Evolutionary conservation across 2,329 filamentous ascomycete genomes (phyloP).

Genomic region (Penicillium thymicola): DNA sequence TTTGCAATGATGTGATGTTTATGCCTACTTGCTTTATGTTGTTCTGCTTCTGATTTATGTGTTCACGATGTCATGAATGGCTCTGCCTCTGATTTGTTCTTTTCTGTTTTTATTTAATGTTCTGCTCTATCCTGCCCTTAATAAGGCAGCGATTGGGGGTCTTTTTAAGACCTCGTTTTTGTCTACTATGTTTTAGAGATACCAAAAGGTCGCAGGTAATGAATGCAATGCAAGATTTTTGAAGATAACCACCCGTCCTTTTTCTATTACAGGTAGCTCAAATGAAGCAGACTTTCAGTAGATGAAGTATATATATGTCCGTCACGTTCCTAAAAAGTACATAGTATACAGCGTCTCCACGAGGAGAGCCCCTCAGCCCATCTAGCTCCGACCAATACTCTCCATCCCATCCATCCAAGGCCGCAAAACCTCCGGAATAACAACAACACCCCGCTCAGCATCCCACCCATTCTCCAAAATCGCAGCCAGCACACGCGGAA

Average conservation of each 20-base stretch:
- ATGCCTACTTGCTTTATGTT: constrained; percentile 13
- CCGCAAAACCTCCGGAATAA: constrained; percentile 73
- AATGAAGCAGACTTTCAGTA: neutral
- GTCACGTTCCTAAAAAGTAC: neutral
- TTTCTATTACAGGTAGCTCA: neutral
- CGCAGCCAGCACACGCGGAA: constrained; percentile 84
- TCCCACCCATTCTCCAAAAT: constrained; percentile 90
- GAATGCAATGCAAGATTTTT: neutral
- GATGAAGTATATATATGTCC: neutral
- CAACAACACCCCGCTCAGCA: constrained; percentile 62
- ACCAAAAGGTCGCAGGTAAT: neutral
- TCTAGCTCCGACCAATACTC: constrained; percentile 50
- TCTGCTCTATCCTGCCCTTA: neutral
- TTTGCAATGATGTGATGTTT: constrained; percentile 18
- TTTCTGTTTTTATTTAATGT: neutral
- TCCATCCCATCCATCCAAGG: constrained; percentile 79
- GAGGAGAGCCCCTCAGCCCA: neutral
- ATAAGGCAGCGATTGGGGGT: neutral
- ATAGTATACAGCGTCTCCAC: constrained; percentile 1
- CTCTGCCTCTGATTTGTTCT: neutral
- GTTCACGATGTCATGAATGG: constrained; percentile 21
- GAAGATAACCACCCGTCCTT: neutral
- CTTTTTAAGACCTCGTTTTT: neutral
- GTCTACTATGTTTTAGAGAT: neutral
- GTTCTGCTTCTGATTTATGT: constrained; percentile 14